phyloP scores from a whole-genome alignment of 352 stramenopile genomes.

The Phytophthora ramorum region DNA sequence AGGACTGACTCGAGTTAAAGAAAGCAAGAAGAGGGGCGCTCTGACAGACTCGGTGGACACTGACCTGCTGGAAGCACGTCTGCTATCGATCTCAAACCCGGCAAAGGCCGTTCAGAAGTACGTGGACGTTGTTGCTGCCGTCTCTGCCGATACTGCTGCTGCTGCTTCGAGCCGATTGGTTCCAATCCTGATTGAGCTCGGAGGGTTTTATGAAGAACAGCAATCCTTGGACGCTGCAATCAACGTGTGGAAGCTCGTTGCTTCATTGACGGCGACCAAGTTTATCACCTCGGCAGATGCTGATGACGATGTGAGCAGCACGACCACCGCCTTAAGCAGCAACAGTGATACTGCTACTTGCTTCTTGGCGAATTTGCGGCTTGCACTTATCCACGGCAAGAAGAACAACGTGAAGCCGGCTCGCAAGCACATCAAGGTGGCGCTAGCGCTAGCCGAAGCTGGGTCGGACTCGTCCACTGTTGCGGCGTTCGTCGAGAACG shows the following conservation, averaged over 20 bases:
- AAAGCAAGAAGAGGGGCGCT: slow-evolving; percentile 1
- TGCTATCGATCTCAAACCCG: slow-evolving; percentile 40
- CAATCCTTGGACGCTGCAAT: slow-evolving; percentile 56
- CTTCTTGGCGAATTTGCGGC: slow-evolving; percentile 69
- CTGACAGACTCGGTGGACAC: slow-evolving; percentile 15
- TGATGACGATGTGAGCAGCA: slow-evolving; percentile 34
- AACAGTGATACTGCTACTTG: slow-evolving; percentile 33
- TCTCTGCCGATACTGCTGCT: slow-evolving; percentile 14
- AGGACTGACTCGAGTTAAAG: slow-evolving; percentile 36
- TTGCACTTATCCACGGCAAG: slow-evolving; percentile 67
- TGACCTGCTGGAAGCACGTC: slow-evolving; percentile 54
- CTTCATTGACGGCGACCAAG: slow-evolving; percentile 37
- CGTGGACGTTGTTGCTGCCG: slow-evolving; percentile 21
- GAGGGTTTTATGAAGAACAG: slow-evolving; percentile 57
- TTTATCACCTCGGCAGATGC: slow-evolving; percentile 16
- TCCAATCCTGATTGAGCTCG: slow-evolving; percentile 66
- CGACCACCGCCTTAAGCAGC: slow-evolving; percentile 29
- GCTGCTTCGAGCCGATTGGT: slow-evolving; percentile 31
- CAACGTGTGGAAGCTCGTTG: slow-evolving; percentile 71
- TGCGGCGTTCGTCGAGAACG: slow-evolving; percentile 66
- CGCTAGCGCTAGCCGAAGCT: slow-evolving; percentile 37
- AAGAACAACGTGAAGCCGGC: slow-evolving; percentile 70
- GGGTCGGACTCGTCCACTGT: slow-evolving; percentile 46
- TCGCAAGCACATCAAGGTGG: slow-evolving; percentile 71
- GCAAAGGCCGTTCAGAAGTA: slow-evolving; percentile 45